phyloP scores from a whole-genome alignment of 176 grass and related monocot species.

The Aechmea fasciata region DNA sequence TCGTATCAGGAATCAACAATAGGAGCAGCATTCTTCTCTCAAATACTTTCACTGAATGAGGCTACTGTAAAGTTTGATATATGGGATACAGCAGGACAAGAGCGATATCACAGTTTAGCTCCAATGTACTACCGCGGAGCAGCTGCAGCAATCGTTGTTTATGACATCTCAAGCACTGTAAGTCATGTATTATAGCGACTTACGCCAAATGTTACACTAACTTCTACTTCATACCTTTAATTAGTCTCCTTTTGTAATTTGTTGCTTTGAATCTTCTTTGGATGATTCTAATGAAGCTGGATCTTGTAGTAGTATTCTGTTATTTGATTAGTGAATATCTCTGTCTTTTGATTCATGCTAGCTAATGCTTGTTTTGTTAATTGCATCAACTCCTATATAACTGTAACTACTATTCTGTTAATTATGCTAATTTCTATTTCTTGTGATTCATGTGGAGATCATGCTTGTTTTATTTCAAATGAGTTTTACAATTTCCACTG shows the following conservation, averaged over 20 bases:
- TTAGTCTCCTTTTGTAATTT: background rate
- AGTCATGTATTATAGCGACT: background rate
- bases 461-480: too few relatives aligned
- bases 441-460: too few relatives aligned
- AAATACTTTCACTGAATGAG: constrained; percentile 38
- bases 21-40: constrained; percentile 82
- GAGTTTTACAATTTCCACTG: too few relatives aligned
- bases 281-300: too few relatives aligned
- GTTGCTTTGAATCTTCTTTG: too few relatives aligned
- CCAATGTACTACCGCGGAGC: constrained; percentile 83
- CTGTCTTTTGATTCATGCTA: background rate
- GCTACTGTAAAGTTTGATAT: constrained; percentile 66
- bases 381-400: too few relatives aligned
- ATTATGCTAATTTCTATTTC: too few relatives aligned
- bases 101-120: constrained; percentile 66
- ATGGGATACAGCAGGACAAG: constrained; percentile 80
- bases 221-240: background rate
- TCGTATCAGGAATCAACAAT: constrained; percentile 65
- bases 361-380: too few relatives aligned
- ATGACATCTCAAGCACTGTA: constrained; percentile 60
- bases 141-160: constrained; percentile 63
- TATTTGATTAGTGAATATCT: too few relatives aligned
- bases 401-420: too few relatives aligned
- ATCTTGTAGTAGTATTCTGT: too few relatives aligned
- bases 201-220: background rate